Base-by-base conservation (phyloP, 108 stramenopile genomes). In the Nannochloropsis gaditana region DNA sequence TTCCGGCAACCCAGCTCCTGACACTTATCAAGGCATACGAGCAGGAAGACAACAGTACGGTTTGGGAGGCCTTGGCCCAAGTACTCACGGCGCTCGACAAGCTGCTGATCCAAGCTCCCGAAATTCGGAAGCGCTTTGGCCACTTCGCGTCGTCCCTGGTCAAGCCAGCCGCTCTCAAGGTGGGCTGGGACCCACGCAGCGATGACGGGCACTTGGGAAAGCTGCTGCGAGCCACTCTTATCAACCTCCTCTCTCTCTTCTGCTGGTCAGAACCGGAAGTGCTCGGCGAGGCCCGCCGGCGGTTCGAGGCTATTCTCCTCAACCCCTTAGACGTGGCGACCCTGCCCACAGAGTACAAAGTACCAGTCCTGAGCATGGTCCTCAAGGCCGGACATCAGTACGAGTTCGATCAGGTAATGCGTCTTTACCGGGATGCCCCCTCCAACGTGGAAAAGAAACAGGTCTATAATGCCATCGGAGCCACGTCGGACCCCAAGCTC, bases 181-280 rank as follows among this genome's bases (percentile, higher is more conserved):
- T 97, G 43, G 96, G 97, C 83, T 98, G 97, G 97, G 94, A 96
- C 45, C 86, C 93, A 11, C 85, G 87, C 44, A 90, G 88, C 41
- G 82, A 79, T 9, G 97, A 98, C 85, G 95, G 90, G 2, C 96
- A 97, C 90, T 89, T 95, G 50, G 93, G 93, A 21, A 91, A 92
- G 45, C 92, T 97, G 79, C 90, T 97, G 43, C 90, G 97, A 17
- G 94, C 93, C 2, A 94, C 95, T 80, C 92, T 96, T 91, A 93
- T 97, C 88, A 83, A 92, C 73, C 91, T 97, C 43, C 89, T 96
- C 85, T 89, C 93, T 88, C 81, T 92, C 79, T 59, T 43, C 11
- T n/a, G 21, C 21, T 73, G 44, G 83, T 83, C 41, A 43, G 44
- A 44, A 84, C 89, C 85, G 47, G 86, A 79, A 45, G 94, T 98